A percentile compares a stretch with the other conserved stretches of the same genome.
These are phyloP conservation scores for Ogataea kodamae DNA, from an alignment of 805 yeast genomes.

Conservation along the genomic window DNA sequence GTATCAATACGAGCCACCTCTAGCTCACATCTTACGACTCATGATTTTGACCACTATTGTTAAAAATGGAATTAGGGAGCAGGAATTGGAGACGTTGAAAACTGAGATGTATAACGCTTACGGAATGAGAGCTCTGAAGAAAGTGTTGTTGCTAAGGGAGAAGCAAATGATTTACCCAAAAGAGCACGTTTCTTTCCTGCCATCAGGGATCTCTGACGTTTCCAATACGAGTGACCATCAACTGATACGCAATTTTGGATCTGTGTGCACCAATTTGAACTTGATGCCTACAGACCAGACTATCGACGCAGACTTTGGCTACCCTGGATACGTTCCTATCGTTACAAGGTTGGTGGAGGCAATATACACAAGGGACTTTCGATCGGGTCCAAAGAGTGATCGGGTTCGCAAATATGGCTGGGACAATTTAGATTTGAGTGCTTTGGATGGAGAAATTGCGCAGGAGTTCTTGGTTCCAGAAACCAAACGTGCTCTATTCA, in stretches of 20 bases:
- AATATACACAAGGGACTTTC: slow-evolving; percentile 54
- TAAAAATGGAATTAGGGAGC: slow-evolving; percentile 64
- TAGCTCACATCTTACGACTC: slow-evolving; percentile 47
- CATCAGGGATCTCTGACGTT: slow-evolving; percentile 13
- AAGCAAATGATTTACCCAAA: slow-evolving; percentile 44
- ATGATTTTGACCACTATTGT: slow-evolving; percentile 57
- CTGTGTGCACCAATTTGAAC: slow-evolving; percentile 40
- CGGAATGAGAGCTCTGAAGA: slow-evolving; percentile 53
- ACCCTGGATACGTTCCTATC: slow-evolving; percentile 82
- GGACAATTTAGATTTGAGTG: slow-evolving; percentile 38
- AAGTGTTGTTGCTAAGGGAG: slow-evolving; percentile 47
- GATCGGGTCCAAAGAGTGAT: slow-evolving; percentile 34
- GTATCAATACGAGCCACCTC: slow-evolving; percentile 39
- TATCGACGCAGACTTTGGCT: slow-evolving; percentile 53
- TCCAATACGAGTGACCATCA: slow-evolving; percentile 20
- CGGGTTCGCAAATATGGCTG: slow-evolving; percentile 38
- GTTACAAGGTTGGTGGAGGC: slow-evolving; percentile 65
- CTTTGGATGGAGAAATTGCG: slow-evolving; percentile 38
- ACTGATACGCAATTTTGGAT: slow-evolving; percentile 33
- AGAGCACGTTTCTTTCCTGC: slow-evolving; percentile 24
- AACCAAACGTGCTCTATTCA: slow-evolving; percentile 27
- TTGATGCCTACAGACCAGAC: slow-evolving; percentile 41
- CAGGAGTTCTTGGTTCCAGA: slow-evolving; percentile 33
- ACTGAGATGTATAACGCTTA: slow-evolving; percentile 56
- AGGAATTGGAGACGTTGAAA: slow-evolving; percentile 54